A percentile compares a stretch with the other conserved stretches of the same genome.
Evolutionary conservation across 192 early-diverging fungal species (phyloP).

Genomic region (Coemansia interrupta): DNA sequence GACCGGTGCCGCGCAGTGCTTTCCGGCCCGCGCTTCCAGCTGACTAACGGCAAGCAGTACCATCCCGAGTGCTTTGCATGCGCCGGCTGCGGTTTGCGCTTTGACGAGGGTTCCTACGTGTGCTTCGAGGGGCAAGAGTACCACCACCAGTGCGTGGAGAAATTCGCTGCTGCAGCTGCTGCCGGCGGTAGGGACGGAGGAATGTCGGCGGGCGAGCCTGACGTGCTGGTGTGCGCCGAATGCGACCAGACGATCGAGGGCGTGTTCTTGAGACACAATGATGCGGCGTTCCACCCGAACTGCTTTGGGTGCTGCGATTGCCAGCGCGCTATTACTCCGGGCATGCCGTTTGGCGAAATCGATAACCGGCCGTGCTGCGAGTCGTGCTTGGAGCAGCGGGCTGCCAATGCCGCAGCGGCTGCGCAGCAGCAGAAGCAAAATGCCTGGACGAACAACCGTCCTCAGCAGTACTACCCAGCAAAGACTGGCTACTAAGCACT

Average conservation of each 20-base stretch:
- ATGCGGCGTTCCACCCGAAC: slow-evolving; percentile 41
- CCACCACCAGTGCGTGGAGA: slow-evolving; percentile 53
- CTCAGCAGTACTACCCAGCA: slow-evolving; percentile 10
- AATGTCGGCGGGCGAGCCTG: neutral
- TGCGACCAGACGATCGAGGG: slow-evolving; percentile 42
- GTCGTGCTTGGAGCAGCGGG: slow-evolving; percentile 36
- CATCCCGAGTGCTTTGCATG: slow-evolving; percentile 55
- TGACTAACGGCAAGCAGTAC: slow-evolving; percentile 56
- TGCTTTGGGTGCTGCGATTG: slow-evolving; percentile 54
- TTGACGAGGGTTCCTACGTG: slow-evolving; percentile 57
- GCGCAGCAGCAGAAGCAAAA: slow-evolving; percentile 12
- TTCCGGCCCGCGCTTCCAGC: slow-evolving; percentile 52
- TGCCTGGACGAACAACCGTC: slow-evolving; percentile 10
- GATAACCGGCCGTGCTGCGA: slow-evolving; percentile 46
- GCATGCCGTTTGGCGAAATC: slow-evolving; percentile 56
- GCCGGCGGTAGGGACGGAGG: neutral
- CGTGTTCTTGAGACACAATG: slow-evolving; percentile 44
- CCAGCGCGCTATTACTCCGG: slow-evolving; percentile 42
- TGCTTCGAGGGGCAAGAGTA: slow-evolving; percentile 55
- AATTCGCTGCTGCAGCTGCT: slow-evolving; percentile 6
- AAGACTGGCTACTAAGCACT: slow-evolving; percentile 1
- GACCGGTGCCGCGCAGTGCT: slow-evolving; percentile 41
- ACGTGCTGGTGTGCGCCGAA: slow-evolving; percentile 25
- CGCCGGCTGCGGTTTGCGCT: slow-evolving; percentile 47
- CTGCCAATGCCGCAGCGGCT: slow-evolving; percentile 8